Evolutionary conservation across 805 yeast genomes (phyloP).

Genomic region (Phaffomyces thermotolerans): DNA sequence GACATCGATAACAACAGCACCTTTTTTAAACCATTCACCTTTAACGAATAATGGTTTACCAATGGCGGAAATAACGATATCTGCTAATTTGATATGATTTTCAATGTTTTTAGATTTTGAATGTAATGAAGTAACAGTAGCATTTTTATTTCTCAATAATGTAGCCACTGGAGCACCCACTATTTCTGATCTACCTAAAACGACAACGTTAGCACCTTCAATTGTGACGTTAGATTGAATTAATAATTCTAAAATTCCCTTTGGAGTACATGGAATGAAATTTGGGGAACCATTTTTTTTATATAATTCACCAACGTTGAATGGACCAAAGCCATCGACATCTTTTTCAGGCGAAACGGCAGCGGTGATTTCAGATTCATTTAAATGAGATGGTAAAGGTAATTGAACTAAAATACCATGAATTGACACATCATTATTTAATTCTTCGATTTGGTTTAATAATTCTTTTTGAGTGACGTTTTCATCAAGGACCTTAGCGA

Average conservation of each 20-base stretch:
- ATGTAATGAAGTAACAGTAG: conserved; percentile 73
- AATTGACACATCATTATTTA: conserved; percentile 53
- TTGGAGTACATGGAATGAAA: conserved; percentile 79
- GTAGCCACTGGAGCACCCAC: conserved; percentile 79
- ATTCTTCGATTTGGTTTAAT: conserved; percentile 42
- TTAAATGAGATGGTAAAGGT: conserved; percentile 66
- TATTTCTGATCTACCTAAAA: conserved; percentile 78
- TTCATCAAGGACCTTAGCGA: conserved; percentile 52
- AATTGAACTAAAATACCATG: conserved; percentile 74
- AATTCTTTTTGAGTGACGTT: conserved; percentile 48
- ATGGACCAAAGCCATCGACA: conserved; percentile 79
- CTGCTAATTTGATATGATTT: conserved; percentile 52
- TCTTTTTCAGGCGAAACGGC: conserved; percentile 63
- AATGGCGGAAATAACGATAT: conserved; percentile 70
- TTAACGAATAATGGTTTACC: conserved; percentile 65
- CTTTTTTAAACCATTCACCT: conserved; percentile 67
- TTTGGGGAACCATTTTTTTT: conserved; percentile 65
- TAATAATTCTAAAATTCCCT: conserved; percentile 65
- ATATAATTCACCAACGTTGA: conserved; percentile 69
- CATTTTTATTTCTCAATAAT: conserved; percentile 60
- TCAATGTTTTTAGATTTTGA: conserved; percentile 51
- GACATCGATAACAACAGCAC: conserved; percentile 70
- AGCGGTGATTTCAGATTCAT: conserved; percentile 60
- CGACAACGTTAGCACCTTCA: conserved; percentile 70
- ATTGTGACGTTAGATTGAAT: conserved; percentile 48